These are phyloP conservation scores for Chrysoporthe puriensis DNA, from an alignment of 2,329 filamentous ascomycete species.

Conservation along the genomic window DNA sequence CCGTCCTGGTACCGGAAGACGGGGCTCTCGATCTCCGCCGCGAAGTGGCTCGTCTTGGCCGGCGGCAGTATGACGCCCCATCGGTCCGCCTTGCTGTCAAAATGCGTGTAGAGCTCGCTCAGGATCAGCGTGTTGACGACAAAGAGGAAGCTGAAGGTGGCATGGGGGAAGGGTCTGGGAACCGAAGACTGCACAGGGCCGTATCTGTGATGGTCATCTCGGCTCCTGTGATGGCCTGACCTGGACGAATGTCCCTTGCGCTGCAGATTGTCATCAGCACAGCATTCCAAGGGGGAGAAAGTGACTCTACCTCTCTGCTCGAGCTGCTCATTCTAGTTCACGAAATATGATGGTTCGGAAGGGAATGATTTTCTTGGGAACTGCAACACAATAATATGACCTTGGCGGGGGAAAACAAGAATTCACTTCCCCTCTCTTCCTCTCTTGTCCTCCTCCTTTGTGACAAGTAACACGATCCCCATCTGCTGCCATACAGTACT, in stretches of 20 bases:
- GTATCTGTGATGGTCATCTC: not conserved
- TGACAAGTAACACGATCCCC: not conserved
- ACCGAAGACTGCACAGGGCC: not conserved
- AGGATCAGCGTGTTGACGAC: constrained; percentile 4
- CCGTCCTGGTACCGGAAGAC: constrained; percentile 8
- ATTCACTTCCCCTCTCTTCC: not conserved
- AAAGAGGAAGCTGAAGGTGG: constrained; percentile 10
- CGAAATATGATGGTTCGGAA: not conserved
- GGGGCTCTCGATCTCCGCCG: not conserved
- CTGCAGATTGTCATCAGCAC: not conserved
- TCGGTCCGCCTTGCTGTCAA: not conserved
- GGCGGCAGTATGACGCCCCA: constrained; percentile 10
- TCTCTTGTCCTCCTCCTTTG: not conserved
- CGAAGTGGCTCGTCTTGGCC: not conserved
- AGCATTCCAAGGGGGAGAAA: not conserved
- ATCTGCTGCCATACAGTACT: not conserved
- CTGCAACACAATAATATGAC: too few species aligned
- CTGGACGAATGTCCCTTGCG: not conserved
- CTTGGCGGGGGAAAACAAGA: not conserved
- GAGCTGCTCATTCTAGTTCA: not conserved
- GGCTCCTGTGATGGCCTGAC: not conserved
- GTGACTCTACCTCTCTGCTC: not conserved
- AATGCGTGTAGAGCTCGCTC: not conserved
- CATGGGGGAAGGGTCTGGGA: not conserved
- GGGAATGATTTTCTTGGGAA: not conserved